A percentile compares a stretch with the other conserved stretches of the same genome.
phyloP scores from a whole-genome alignment of 345 rosid species.

The Rhizophora apiculata region DNA sequence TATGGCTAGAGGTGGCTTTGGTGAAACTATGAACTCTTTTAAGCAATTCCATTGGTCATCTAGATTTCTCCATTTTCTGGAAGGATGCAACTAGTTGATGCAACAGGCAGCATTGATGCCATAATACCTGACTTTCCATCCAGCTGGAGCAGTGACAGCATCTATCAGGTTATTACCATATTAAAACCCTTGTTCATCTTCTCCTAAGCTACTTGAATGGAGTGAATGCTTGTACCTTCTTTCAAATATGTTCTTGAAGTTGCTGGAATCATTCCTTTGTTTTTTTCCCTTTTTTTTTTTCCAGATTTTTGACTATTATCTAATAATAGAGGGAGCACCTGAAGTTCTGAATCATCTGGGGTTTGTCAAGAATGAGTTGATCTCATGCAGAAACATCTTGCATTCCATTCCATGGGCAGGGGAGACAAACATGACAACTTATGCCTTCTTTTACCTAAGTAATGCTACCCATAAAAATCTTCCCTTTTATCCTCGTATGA shows the following conservation, averaged over 20 bases:
- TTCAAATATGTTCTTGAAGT: background rate
- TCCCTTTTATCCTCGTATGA: slow-evolving; percentile 34
- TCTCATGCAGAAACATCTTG: slow-evolving; percentile 53
- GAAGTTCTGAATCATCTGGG: slow-evolving; percentile 26
- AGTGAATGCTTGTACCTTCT: slow-evolving; percentile 6
- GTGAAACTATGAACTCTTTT: slow-evolving; percentile 8
- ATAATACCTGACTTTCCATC: slow-evolving; percentile 63
- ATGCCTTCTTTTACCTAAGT: slow-evolving; percentile 37
- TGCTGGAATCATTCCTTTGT: slow-evolving; percentile 9
- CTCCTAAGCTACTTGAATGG: slow-evolving; percentile 16
- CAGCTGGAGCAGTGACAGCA: slow-evolving; percentile 39
- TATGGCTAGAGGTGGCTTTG: slow-evolving; percentile 11
- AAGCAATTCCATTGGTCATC: slow-evolving; percentile 15
- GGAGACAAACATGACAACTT: slow-evolving; percentile 34
- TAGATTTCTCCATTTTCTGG: slow-evolving; percentile 66
- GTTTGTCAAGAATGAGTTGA: slow-evolving; percentile 28
- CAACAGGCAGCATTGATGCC: slow-evolving; percentile 63
- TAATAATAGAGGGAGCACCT: slow-evolving; percentile 56
- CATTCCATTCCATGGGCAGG: slow-evolving; percentile 27
- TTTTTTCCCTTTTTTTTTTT: slow-evolving; percentile 1
- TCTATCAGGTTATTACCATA: slow-evolving; percentile 55
- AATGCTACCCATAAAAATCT: slow-evolving; percentile 38
- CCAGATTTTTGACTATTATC: slow-evolving; percentile 62
- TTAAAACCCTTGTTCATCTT: background rate
- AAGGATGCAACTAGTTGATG: slow-evolving; percentile 74